Base-by-base conservation (phyloP, 352 stramenopile species). In the Pythium pyrilobum region DNA sequence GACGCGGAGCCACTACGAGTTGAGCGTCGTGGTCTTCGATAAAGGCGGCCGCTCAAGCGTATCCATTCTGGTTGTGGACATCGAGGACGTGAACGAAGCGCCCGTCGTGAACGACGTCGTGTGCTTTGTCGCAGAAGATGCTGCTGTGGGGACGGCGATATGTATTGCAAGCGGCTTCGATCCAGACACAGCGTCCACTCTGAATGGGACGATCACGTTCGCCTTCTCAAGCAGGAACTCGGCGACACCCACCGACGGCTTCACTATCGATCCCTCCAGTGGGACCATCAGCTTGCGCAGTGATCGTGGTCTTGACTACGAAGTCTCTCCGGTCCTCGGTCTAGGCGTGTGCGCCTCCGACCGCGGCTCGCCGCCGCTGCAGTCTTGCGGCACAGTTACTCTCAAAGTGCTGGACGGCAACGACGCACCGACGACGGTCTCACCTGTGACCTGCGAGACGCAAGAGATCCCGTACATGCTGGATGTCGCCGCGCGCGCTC, bases 401-500 rank as follows among this genome's bases (percentile, higher is more conserved):
- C 38, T 71, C n/a, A 57, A 48, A 13, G 48, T 71, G 2, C 11
- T 56, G 3, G 64, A 71, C 46, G 52, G 52, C 0, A 71, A 71
- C 31, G 64, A 71, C 39, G 16, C 52, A 1, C 64, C 64, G 21
- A 66, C 52, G 1, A n/a, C 45, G 2, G 46, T 71, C 9, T 41
- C 48, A 2, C 64, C 64, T 8, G 42, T 23, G 16, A 33, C 3
- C 4, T 71, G 64, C 42, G 27, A 27, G 4, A 28, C 53, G 1
- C 27, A 64, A n/a, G 64, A 71, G 23, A 45, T 67, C 11, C 31
- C 59, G 1, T 67, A 67, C 31, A 58, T 25, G 1, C 24, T 71
- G 9, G 37, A 28, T 16, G 21, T 45, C 12, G 27, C 28, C 1
- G 28, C 25, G 18, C 32, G 15, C n/a, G 24, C 16, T 2, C 38